These are phyloP conservation scores for Grosmannia clavigera DNA, from an alignment of 2,329 filamentous ascomycete species.

Conservation along the genomic window DNA sequence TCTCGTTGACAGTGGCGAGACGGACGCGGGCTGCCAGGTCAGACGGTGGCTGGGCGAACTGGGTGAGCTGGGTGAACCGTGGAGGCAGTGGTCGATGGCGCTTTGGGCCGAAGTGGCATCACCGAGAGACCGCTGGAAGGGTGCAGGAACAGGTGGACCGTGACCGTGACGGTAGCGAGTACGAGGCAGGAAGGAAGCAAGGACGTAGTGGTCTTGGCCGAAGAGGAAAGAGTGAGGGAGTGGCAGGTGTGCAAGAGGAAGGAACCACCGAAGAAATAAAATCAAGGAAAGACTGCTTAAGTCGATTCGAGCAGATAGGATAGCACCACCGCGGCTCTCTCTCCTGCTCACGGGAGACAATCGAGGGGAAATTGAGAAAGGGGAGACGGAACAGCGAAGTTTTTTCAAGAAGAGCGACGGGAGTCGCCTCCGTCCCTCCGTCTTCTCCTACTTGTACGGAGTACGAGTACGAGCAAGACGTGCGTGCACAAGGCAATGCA, in stretches of 20 bases:
- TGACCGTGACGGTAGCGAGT: background rate
- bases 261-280: background rate
- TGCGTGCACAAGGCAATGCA: background rate
- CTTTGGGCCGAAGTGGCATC: background rate
- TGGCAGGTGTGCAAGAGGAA: background rate
- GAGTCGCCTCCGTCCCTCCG: background rate
- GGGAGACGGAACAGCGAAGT: background rate
- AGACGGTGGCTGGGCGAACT: background rate
- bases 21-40: background rate
- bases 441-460: background rate
- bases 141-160: background rate
- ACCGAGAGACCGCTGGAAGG: background rate
- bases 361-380: background rate
- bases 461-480: background rate
- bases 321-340: background rate
- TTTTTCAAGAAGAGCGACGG: background rate
- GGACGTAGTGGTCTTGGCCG: background rate
- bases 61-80: background rate
- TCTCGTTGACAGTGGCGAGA: background rate
- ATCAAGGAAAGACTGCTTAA: background rate
- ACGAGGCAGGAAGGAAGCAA: background rate
- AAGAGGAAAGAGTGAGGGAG: background rate
- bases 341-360: background rate
- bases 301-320: background rate
- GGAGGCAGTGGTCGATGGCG: background rate